Conservation (phyloP, 768 basidiomycete species). For the Leccinum subtestaceum region DNA sequence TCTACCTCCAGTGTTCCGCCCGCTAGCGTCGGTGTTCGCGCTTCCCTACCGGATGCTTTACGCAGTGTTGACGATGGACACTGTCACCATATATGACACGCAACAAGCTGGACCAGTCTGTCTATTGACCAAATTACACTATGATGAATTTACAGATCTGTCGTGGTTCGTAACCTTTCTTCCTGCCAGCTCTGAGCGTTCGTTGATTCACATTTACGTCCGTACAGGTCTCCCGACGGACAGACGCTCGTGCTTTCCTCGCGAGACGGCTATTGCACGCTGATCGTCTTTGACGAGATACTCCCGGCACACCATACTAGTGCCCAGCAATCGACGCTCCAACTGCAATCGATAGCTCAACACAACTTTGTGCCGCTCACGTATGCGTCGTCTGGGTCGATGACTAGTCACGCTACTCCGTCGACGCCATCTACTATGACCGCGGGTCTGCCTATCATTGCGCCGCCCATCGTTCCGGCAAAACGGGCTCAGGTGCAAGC, state of each 20-base stretch:
- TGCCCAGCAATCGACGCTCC: slow-evolving; percentile 83
- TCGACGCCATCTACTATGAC: slow-evolving; percentile 33
- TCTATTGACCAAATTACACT: slow-evolving; percentile 90
- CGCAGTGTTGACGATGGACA: slow-evolving; percentile 95
- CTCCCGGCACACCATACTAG: slow-evolving; percentile 72
- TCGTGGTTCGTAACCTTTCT: slow-evolving; percentile 66
- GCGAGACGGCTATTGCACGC: slow-evolving; percentile 95
- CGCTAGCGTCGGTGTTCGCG: slow-evolving; percentile 71
- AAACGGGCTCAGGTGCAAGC: slow-evolving; percentile 39
- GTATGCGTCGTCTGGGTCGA: slow-evolving; percentile 17
- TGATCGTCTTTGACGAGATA: slow-evolving; percentile 93
- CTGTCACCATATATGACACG: slow-evolving; percentile 92
- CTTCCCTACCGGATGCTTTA: slow-evolving; percentile 93
- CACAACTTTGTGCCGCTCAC: slow-evolving; percentile 71
- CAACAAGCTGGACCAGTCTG: slow-evolving; percentile 93
- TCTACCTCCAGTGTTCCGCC: slow-evolving; percentile 36
- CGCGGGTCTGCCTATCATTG: slow-evolving; percentile 33
- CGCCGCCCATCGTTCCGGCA: slow-evolving; percentile 29
- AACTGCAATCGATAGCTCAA: slow-evolving; percentile 88
- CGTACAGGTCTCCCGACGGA: slow-evolving; percentile 87
- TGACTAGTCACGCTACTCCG: slow-evolving; percentile 16
- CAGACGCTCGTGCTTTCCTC: slow-evolving; percentile 89
- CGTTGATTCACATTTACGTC: slow-evolving; percentile 3
- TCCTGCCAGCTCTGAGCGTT: background rate
- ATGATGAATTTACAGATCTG: slow-evolving; percentile 96